A percentile compares a stretch with the other conserved stretches of the same genome.
Conservation (phyloP, 1,284 basidiomycete genomes). For the Quambalaria eucalypti region DNA sequence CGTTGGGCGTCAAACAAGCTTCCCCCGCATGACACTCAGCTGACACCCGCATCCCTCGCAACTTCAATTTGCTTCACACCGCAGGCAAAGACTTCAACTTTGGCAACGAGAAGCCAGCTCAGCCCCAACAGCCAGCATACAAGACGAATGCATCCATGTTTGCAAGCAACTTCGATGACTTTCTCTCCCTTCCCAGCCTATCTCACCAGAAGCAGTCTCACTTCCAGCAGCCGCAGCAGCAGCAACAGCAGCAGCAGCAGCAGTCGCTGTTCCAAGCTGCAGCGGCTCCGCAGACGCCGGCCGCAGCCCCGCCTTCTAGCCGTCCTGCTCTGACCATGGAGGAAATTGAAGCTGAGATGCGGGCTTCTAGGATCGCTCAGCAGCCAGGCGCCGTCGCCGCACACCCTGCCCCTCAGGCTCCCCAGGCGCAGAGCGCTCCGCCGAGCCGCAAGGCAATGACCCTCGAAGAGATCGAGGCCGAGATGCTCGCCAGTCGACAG, state of each 20-base stretch:
- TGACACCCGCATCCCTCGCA: background rate
- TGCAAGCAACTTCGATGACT: slow-evolving; percentile 43
- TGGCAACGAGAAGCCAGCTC: slow-evolving; percentile 20
- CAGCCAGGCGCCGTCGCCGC: no score
- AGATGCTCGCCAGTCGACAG: slow-evolving; percentile 51
- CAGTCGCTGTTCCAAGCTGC: slow-evolving; percentile 10
- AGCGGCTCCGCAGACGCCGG: slow-evolving; percentile 20
- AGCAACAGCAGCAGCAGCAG: slow-evolving; percentile 11
- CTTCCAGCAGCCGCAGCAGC: slow-evolving; percentile 3
- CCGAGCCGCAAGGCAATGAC: slow-evolving; percentile 56
- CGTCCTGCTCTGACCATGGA: slow-evolving; percentile 65
- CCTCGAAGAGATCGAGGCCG: slow-evolving; percentile 84
- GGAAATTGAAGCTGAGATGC: slow-evolving; percentile 81
- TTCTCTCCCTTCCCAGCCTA: slow-evolving; percentile 31
- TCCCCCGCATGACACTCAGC: background rate
- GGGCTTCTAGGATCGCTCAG: slow-evolving; percentile 12
- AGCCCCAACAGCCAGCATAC: slow-evolving; percentile 1
- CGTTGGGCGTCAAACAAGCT: background rate
- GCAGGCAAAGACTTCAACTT: slow-evolving; percentile 91
- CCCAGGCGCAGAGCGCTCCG: slow-evolving; percentile 21
- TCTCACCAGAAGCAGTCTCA: slow-evolving; percentile 11
- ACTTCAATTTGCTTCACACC: background rate
- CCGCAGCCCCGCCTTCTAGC: slow-evolving; percentile 7
- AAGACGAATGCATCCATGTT: slow-evolving; percentile 31
- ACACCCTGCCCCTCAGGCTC: slow-evolving; percentile 6